Percentiles rank a stretch among this genome's conserved stretches.
Conservation (phyloP, 805 yeast species). For the Saturnispora saitoi region DNA sequence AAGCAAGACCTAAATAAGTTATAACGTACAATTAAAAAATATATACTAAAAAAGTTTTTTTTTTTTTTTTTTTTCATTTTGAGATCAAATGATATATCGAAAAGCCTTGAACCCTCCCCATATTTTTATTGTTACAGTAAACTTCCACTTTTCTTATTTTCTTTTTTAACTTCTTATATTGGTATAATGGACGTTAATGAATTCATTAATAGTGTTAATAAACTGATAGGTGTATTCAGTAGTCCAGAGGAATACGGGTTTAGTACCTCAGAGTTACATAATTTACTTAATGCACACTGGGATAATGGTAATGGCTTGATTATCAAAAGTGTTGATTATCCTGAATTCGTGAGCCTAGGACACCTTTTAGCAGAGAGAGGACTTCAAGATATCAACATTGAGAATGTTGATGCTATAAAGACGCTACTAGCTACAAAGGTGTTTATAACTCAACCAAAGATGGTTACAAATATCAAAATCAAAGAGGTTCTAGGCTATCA, state of each 20-base stretch:
- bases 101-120: background rate
- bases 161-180: background rate
- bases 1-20: constrained; percentile 54
- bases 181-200: background rate
- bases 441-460: constrained; percentile 4
- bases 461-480: constrained; percentile 4
- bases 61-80: background rate
- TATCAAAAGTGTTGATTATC: constrained; percentile 21
- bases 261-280: constrained; percentile 8
- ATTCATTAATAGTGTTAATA: background rate
- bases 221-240: constrained; percentile 5
- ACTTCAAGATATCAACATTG: background rate
- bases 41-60: background rate
- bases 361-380: constrained; percentile 15
- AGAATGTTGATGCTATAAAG: constrained; percentile 3
- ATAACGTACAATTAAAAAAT: no score
- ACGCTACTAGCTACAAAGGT: constrained; percentile 1
- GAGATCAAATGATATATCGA: background rate
- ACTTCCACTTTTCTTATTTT: constrained; percentile 16
- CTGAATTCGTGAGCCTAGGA: constrained; percentile 23
- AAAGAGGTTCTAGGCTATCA: constrained; percentile 15
- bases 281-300: constrained; percentile 1
- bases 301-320: constrained; percentile 11
- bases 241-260: constrained; percentile 18
- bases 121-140: constrained; percentile 13